Base-by-base conservation (phyloP, 2,329 filamentous ascomycete species). In the Pezicula neosporulosa region DNA sequence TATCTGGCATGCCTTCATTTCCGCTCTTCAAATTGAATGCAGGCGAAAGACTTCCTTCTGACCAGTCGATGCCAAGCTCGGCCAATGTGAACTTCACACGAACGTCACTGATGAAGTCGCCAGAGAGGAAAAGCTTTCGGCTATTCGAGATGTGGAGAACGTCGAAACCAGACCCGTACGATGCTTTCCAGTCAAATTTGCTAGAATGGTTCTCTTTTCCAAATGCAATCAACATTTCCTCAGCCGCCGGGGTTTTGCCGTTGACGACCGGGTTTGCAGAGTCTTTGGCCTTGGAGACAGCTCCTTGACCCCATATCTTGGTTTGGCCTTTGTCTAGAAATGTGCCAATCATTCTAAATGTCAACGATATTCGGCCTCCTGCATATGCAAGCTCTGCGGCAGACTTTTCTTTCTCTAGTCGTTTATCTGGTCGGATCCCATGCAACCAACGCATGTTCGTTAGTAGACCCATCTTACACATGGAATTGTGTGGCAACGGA, bases 361-460 rank as follows among this genome's bases (percentile, higher is more conserved):
- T 99, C 35, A 99, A 77, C 44, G 89, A 95, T 65, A 99, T 96
- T 44, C 94, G 87, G 44, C 85, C 83, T 6, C 91, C 88, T 6
- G 74, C 75, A 62, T 82, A 90, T 0, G 88, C 87, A 38, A 84
- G 78, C 66, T 97, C 93, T 6, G 81, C 80, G 0, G 74, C 59
- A 0, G 80, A 77, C 68, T 93, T 92, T 57, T 92, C 87, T 1
- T 74, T 70, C 1, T 75, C 70, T 1, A 80, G 73, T 24, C 94
- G 83, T 66, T 92, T 95, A 70, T 99, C 94, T 41, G 88, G 83
- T 46, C 87, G 85, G 66, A 99, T 97, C n/a, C 85, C 85, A 71
- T 99, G 94, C 10, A 97, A 78, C 90, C 92, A 97, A 60, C 83
- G 80, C 71, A 80, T 83, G 65, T 99, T 99, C 1, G 91, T 96